Base-by-base conservation (phyloP, 805 yeast genomes). In the Yamadazyma olivae region DNA sequence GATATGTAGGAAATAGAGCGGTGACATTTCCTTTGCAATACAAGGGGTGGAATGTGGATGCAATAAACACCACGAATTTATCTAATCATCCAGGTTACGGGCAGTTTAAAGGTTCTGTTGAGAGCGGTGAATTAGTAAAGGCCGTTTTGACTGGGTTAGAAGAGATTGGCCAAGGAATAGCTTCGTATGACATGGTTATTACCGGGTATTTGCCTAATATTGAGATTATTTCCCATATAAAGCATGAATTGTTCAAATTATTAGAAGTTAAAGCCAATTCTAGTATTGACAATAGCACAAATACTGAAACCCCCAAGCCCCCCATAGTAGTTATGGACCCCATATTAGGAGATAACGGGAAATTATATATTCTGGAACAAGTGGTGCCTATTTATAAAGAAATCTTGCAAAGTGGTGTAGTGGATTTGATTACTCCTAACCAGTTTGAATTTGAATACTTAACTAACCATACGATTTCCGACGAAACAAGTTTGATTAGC, bases 321-420 rank as follows among this genome's bases (percentile, higher is more conserved):
- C 62, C 74, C 0, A 58, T 74, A 13, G 79, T 91, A 80, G 70
- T 90, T 4, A 55, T 91, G 33, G 98, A 91, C 56, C 98, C 98
- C 1, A 93, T 91, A 1, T 61, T 91, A 55, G 98, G 98, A 9
- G 98, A 91, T 53, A 82, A 87, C 48, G 96, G 96, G 1, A 71
- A 67, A 39, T 58, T 89, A 3, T 91, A 91, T 54, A 96, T 91
- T 1, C 71, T 71, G 39, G 72, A 70, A 36, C 71, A 63, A 9
- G 70, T 81, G 17, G 63, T 82, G 0, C 75, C 76, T 0, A 56
- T 70, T 2, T 82, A 81, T 50, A 63, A 66, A 45, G 43, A 64
- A 9, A 59, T 81, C n/a, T 53, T 83, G 23, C 36, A 39, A 9
- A 51, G 59, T 4, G 74, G 73, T 2, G 39, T 46, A 15, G 71